Evolutionary conservation across 306 rosid genomes (phyloP).

Genomic region (Mimosa bimucronata): DNA sequence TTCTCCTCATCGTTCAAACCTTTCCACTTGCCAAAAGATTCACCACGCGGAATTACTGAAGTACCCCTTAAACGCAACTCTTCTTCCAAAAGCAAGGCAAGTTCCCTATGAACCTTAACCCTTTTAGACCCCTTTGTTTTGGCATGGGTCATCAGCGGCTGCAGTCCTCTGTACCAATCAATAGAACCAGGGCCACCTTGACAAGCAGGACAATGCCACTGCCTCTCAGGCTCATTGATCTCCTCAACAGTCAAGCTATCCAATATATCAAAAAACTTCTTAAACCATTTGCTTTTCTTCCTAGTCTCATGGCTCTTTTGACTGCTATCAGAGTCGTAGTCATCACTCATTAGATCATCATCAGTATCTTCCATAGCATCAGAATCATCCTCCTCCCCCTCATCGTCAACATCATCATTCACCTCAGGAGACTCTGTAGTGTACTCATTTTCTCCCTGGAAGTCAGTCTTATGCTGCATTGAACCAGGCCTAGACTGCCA

Average conservation of each 20-base stretch:
- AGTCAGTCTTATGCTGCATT: constrained; percentile 37
- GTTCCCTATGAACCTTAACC: constrained; percentile 65
- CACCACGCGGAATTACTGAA: constrained; percentile 64
- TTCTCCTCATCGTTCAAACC: constrained; percentile 62
- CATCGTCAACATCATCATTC: constrained; percentile 38
- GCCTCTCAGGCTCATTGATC: constrained; percentile 66
- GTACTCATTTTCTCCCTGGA: constrained; percentile 30
- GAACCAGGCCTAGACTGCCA: constrained; percentile 60
- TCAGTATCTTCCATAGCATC: constrained; percentile 57
- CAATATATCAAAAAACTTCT: constrained; percentile 57
- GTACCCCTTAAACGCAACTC: constrained; percentile 70
- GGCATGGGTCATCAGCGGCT: constrained; percentile 78
- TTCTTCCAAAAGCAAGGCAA: constrained; percentile 70
- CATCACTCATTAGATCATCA: constrained; percentile 66
- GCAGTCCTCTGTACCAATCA: constrained; percentile 77
- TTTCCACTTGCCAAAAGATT: constrained; percentile 75
- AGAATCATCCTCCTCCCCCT: constrained; percentile 40
- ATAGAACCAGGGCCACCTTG: constrained; percentile 79
- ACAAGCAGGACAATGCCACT: constrained; percentile 90
- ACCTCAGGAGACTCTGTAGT: constrained; percentile 32
- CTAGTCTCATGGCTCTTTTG: constrained; percentile 66
- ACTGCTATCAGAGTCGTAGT: constrained; percentile 64
- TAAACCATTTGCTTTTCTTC: constrained; percentile 58
- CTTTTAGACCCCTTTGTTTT: constrained; percentile 75
- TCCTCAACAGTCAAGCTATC: constrained; percentile 51